A percentile compares a stretch with the other conserved stretches of the same genome.
phyloP scores from a whole-genome alignment of 2,329 filamentous ascomycete species.

The Apiospora hydei region DNA sequence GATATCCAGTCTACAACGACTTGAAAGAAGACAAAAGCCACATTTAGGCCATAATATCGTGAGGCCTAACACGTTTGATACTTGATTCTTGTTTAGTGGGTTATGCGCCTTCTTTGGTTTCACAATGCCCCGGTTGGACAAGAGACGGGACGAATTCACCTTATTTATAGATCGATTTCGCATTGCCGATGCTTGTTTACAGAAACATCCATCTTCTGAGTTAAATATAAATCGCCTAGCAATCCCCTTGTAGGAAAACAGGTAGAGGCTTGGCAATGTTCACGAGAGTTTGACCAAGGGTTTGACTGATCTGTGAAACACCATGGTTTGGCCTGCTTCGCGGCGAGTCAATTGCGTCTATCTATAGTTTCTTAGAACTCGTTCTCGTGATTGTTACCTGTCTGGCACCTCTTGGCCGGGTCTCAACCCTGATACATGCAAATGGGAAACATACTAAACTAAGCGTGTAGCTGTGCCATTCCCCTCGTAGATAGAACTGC shows the following conservation, averaged over 20 bases:
- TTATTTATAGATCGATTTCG: neutral
- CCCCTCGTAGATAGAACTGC: neutral
- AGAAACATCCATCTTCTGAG: neutral
- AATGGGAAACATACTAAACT: neutral
- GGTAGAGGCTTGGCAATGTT: neutral
- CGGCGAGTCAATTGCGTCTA: constrained; percentile 3
- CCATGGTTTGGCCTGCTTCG: neutral
- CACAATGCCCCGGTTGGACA: neutral
- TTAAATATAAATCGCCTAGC: neutral
- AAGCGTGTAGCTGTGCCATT: neutral
- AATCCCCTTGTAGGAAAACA: neutral
- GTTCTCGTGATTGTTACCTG: neutral
- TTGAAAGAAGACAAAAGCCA: neutral
- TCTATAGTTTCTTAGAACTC: neutral
- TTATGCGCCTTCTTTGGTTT: neutral
- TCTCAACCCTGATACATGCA: neutral
- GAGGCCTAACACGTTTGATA: neutral
- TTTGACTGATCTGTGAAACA: constrained; percentile 6
- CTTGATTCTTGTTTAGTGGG: neutral
- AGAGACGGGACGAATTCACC: neutral
- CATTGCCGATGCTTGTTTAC: neutral
- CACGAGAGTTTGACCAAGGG: constrained; percentile 2
- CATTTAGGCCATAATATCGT: neutral
- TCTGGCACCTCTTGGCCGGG: neutral
- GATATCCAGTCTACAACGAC: neutral